phyloP scores from a whole-genome alignment of 495 filamentous ascomycete species.

The Oleoguttula mirabilis region DNA sequence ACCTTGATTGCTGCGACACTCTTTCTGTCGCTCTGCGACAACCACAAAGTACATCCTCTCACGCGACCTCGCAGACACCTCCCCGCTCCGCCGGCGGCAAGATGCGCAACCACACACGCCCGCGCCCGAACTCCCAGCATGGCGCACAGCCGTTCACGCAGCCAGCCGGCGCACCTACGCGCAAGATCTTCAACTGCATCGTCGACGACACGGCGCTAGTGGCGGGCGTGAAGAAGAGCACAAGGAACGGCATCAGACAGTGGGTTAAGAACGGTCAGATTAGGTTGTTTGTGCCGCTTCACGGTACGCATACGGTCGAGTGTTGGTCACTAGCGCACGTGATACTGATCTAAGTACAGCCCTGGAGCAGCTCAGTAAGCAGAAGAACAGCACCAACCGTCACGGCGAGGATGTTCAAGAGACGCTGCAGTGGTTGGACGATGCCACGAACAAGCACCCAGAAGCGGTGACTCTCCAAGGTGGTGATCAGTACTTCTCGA shows the following conservation, averaged over 20 bases:
- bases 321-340: too few species aligned
- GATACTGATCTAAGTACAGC: too few species aligned
- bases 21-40: too few species aligned
- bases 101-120: slow-evolving; percentile 12
- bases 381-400: slow-evolving; percentile 45
- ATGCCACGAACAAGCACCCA: slow-evolving; percentile 41
- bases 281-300: slow-evolving; percentile 54
- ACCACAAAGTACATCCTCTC: too few species aligned
- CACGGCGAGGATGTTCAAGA: slow-evolving; percentile 51
- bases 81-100: slow-evolving; percentile 8
- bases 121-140: slow-evolving; percentile 14
- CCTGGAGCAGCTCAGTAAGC: slow-evolving; percentile 40
- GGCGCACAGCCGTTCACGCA: slow-evolving; percentile 16
- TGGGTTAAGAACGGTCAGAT: slow-evolving; percentile 54
- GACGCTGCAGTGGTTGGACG: slow-evolving; percentile 52
- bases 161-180: slow-evolving; percentile 26
- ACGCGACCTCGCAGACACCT: too few species aligned
- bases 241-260: slow-evolving; percentile 44
- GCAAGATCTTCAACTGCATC: slow-evolving; percentile 62
- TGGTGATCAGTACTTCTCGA: slow-evolving; percentile 45
- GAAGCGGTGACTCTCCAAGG: slow-evolving; percentile 40
- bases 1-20: too few species aligned
- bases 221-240: slow-evolving; percentile 50
- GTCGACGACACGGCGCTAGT: slow-evolving; percentile 61
- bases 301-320: too few species aligned